Conservation (phyloP, 1,284 basidiomycete genomes). For the Rhodotorula sp. region DNA sequence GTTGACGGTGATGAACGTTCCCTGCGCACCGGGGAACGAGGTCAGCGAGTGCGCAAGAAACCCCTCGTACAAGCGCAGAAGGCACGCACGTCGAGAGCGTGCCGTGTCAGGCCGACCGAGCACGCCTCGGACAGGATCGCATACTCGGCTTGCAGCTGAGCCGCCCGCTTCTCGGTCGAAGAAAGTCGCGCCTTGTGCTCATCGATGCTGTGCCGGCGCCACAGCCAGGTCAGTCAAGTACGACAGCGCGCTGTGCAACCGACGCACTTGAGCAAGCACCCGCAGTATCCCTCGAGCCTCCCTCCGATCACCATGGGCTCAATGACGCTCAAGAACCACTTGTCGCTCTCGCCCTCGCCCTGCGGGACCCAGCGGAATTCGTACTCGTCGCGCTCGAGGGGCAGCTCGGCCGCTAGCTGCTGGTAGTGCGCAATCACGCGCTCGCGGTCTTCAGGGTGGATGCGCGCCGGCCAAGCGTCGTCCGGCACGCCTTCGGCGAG, state of each 20-base stretch:
- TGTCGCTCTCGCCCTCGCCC: not conserved
- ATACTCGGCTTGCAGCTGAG: conserved; percentile 10
- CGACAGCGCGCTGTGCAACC: not conserved
- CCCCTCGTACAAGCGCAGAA: no score
- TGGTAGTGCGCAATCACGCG: conserved; percentile 19
- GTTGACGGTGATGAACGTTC: conserved; percentile 17
- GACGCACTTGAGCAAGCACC: conserved; percentile 15
- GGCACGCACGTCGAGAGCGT: conserved; percentile 5
- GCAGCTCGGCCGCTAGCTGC: not conserved
- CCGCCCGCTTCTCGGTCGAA: conserved; percentile 2
- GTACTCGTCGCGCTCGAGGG: conserved; percentile 16
- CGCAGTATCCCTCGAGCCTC: conserved; percentile 6
- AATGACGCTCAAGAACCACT: not conserved
- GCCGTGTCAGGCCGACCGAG: conserved; percentile 14
- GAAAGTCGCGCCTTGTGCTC: conserved; percentile 14
- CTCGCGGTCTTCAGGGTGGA: conserved; percentile 17
- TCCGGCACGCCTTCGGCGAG: conserved; percentile 6
- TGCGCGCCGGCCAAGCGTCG: conserved; percentile 24
- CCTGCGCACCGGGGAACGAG: not conserved
- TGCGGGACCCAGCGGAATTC: conserved; percentile 14
- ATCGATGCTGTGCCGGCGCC: not conserved
- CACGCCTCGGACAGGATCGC: conserved; percentile 10
- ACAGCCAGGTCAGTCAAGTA: not conserved
- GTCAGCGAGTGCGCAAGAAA: no score
- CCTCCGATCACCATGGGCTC: conserved; percentile 13